These are phyloP conservation scores for Tetrapyrgos nigripes DNA, from an alignment of 1,284 basidiomycete species.

Conservation along the genomic window DNA sequence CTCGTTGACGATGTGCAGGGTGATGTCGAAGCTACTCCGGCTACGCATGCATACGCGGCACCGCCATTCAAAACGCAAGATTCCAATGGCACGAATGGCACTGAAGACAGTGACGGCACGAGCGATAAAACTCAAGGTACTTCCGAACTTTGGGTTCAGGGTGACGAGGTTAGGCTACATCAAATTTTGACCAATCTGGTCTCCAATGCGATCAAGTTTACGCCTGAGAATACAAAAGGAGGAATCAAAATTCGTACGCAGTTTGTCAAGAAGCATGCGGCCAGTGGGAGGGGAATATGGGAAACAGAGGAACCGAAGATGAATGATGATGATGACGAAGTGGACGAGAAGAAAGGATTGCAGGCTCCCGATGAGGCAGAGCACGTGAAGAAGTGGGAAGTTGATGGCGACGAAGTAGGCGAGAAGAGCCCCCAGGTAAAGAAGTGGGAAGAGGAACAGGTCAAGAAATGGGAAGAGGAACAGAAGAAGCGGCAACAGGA, in stretches of 20 bases:
- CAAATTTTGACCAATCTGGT: conserved; percentile 46
- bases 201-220: conserved; percentile 54
- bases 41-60: too few species aligned
- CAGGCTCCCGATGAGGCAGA: neutral
- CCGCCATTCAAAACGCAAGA: too few species aligned
- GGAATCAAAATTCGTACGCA: conserved; percentile 36
- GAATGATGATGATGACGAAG: neutral
- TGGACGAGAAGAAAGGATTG: neutral
- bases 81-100: neutral
- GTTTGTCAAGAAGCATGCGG: conserved; percentile 26
- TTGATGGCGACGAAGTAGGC: neutral
- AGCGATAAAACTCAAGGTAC: conserved; percentile 7
- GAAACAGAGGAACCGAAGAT: neutral
- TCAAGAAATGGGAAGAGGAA: neutral
- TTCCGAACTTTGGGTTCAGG: conserved; percentile 40
- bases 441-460: neutral
- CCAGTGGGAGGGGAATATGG: neutral
- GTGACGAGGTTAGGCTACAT: conserved; percentile 54
- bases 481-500: neutral
- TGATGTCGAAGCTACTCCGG: too few species aligned
- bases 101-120: neutral
- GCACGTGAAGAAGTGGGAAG: conserved; percentile 5
- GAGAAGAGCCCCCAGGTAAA: conserved; percentile 18
- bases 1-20: too few species aligned
- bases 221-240: conserved; percentile 41